phyloP scores from a whole-genome alignment of 495 filamentous ascomycete genomes.

The Amphirosellinia nigrospora region DNA sequence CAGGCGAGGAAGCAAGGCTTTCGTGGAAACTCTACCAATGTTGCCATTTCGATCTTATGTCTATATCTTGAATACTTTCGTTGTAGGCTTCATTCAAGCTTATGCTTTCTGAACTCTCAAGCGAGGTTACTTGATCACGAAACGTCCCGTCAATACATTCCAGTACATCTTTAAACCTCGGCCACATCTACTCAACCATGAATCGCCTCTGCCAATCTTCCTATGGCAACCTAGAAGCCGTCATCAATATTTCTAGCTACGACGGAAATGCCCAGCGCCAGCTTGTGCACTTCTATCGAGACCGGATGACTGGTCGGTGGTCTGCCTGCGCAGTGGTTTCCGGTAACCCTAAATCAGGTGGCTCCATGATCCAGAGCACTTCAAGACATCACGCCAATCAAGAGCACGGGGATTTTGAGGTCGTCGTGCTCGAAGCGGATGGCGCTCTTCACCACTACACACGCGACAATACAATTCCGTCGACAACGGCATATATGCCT shows the following conservation, averaged over 20 bases:
- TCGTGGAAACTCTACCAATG: not conserved
- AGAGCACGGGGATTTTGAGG: conserved; percentile 31
- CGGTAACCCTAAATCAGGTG: conserved; percentile 21
- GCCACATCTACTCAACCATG: conserved; percentile 18
- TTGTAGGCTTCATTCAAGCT: not conserved
- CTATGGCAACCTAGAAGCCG: conserved; percentile 31
- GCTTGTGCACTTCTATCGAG: conserved; percentile 29
- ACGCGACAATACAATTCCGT: conserved; percentile 23
- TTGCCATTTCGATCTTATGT: not conserved
- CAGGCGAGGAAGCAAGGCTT: not conserved
- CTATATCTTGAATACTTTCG: not conserved
- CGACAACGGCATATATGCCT: conserved; percentile 12
- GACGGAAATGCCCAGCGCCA: conserved; percentile 11
- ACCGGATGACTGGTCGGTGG: conserved; percentile 29
- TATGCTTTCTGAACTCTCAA: not conserved
- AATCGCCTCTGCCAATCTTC: conserved; percentile 34
- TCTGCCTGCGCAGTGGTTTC: conserved; percentile 4
- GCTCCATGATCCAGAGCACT: conserved; percentile 33
- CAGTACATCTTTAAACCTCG: not conserved
- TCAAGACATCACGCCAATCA: conserved; percentile 16
- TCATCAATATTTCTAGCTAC: conserved; percentile 27
- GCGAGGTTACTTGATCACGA: not conserved
- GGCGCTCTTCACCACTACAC: conserved; percentile 30
- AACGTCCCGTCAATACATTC: not conserved
- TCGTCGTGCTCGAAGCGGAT: conserved; percentile 28